Evolutionary conservation across 306 rosid genomes (phyloP).

Genomic region (Boehmeria nivea): DNA sequence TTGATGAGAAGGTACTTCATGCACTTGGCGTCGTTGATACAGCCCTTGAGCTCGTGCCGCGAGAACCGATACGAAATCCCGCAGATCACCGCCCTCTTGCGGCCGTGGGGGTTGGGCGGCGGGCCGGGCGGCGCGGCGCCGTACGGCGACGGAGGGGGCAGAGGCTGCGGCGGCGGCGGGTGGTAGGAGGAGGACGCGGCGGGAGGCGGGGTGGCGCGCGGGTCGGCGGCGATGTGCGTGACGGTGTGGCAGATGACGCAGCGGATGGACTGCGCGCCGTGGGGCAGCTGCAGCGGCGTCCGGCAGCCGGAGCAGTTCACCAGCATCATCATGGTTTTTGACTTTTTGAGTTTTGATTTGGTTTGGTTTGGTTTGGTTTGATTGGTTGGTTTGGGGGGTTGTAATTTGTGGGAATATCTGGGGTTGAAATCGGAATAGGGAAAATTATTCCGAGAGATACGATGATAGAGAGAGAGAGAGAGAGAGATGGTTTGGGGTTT

Average conservation of each 20-base stretch:
- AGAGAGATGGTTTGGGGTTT: too few species aligned
- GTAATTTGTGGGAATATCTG: not conserved
- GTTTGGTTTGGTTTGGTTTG: not conserved
- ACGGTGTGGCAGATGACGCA: conserved; percentile 81
- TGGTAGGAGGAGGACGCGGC: conserved; percentile 8
- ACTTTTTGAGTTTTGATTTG: too few species aligned
- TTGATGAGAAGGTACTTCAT: conserved; percentile 71
- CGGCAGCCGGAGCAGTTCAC: conserved; percentile 79
- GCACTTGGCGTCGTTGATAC: conserved; percentile 91
- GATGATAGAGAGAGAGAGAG: not conserved
- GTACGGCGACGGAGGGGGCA: conserved; percentile 39
- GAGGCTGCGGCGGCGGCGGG: conserved; percentile 8
- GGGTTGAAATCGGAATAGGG: conserved; percentile 12
- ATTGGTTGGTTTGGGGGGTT: conserved; percentile 8
- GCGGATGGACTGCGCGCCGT: conserved; percentile 71
- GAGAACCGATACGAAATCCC: conserved; percentile 79
- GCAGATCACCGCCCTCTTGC: conserved; percentile 87
- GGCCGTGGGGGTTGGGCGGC: conserved; percentile 60
- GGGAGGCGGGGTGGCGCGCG: conserved; percentile 35
- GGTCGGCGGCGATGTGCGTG: conserved; percentile 40
- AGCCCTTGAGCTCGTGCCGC: conserved; percentile 86
- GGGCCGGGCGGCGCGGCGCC: conserved; percentile 60
- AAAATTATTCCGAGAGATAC: not conserved
- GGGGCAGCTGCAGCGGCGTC: conserved; percentile 71
- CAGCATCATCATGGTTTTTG: conserved; percentile 33